Conservation (phyloP, 495 filamentous ascomycete species). For the Mytilinidion resinicola region DNA sequence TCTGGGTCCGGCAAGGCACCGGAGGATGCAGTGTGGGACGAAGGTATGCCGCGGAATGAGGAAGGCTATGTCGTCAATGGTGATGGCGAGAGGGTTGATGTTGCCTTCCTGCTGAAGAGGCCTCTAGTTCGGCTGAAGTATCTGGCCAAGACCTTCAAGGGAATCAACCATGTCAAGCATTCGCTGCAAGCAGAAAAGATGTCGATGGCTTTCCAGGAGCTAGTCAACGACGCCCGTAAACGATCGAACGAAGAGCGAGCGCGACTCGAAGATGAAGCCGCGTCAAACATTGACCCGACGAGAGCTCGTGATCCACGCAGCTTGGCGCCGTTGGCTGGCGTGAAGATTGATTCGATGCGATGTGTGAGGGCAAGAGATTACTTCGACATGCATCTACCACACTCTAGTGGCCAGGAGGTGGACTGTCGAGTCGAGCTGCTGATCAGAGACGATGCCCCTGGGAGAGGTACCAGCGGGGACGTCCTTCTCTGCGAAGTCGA, state of each 20-base stretch:
- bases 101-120: conserved; percentile 85
- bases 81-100: conserved; percentile 86
- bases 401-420: conserved; percentile 83
- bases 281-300: conserved; percentile 72
- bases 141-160: conserved; percentile 75
- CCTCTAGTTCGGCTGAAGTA: conserved; percentile 85
- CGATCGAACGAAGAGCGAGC: conserved; percentile 80
- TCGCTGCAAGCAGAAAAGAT: conserved; percentile 53
- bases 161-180: conserved; percentile 46
- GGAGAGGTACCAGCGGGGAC: conserved; percentile 59
- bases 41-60: conserved; percentile 67
- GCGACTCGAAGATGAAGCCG: conserved; percentile 84
- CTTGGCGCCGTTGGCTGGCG: conserved; percentile 58
- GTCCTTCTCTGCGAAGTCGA: conserved; percentile 86
- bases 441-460: conserved; percentile 66
- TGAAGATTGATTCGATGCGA: conserved; percentile 64
- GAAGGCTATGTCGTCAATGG: conserved; percentile 70
- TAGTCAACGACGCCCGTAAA: conserved; percentile 69
- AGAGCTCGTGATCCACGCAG: conserved; percentile 72
- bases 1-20: conserved; percentile 26
- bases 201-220: conserved; percentile 55
- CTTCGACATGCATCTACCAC: conserved; percentile 76
- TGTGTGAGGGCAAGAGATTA: conserved; percentile 82
- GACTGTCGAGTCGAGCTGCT: conserved; percentile 87
- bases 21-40: conserved; percentile 53